Conservation (phyloP, 1,284 basidiomycete genomes). For the Blastosporella zonata region DNA sequence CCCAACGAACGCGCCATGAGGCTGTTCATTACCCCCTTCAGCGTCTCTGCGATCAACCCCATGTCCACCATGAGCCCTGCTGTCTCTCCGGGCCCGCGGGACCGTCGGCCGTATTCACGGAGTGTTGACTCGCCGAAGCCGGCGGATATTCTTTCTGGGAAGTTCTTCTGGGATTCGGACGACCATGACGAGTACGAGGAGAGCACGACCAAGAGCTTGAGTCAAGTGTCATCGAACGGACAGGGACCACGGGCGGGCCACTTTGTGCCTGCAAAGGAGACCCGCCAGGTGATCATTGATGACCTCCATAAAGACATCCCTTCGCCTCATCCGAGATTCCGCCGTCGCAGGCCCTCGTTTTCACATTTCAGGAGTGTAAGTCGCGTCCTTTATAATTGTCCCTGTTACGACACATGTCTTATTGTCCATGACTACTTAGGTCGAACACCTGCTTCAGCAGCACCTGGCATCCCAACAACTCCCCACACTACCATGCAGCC, state of each 20-base stretch:
- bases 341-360: constrained; percentile 33
- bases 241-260: constrained; percentile 52
- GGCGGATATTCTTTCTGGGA: constrained; percentile 63
- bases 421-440: constrained; percentile 21
- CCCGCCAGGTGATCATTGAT: constrained; percentile 56
- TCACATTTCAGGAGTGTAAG: constrained; percentile 33
- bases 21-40: constrained; percentile 61
- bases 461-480: constrained; percentile 26
- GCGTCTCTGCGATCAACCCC: constrained; percentile 68
- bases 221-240: constrained; percentile 24
- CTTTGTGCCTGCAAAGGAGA: constrained; percentile 41
- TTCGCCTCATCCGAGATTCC: constrained; percentile 61
- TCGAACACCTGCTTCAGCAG: constrained; percentile 33
- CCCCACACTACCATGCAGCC: constrained; percentile 24
- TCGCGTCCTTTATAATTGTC: constrained; percentile 13
- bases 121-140: constrained; percentile 48
- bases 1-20: constrained; percentile 73
- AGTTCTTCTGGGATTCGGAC: constrained; percentile 45
- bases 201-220: constrained; percentile 25
- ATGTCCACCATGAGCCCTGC: constrained; percentile 65
- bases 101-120: constrained; percentile 29
- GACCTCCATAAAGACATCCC: constrained; percentile 52
- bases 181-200: constrained; percentile 43
- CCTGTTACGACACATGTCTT: constrained; percentile 6
- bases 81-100: constrained; percentile 40